These are phyloP conservation scores for Colletotrichum orchidophilum DNA, from an alignment of 2,329 filamentous ascomycete species.

Conservation along the genomic window DNA sequence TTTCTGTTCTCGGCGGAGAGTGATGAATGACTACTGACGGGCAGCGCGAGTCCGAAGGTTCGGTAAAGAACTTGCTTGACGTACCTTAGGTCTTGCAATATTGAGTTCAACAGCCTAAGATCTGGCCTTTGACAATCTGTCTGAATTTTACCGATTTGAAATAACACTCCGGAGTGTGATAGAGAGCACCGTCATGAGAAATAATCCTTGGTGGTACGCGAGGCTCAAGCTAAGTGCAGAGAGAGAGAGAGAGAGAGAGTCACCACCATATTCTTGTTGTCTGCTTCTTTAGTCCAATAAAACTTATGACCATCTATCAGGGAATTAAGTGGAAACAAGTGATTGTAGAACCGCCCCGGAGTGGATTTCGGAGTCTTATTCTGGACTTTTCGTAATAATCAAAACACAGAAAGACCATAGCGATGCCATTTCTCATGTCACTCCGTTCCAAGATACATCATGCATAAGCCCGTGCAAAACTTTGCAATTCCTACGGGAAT, in stretches of 20 bases:
- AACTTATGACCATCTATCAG: no score
- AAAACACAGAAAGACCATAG: background rate
- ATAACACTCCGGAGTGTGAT: background rate
- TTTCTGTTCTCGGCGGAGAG: background rate
- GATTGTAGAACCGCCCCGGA: background rate
- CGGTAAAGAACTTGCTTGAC: background rate
- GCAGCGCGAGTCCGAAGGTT: background rate
- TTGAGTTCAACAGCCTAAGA: background rate
- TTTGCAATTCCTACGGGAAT: constrained; percentile 4
- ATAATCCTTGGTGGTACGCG: background rate
- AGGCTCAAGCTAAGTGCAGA: background rate
- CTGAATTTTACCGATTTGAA: background rate
- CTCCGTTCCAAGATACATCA: background rate
- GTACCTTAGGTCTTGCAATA: background rate
- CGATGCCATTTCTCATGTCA: background rate
- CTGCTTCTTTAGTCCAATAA: no score
- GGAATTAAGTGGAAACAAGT: background rate
- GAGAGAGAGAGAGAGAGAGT: no score
- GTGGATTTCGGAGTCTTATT: background rate
- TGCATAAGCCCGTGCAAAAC: background rate
- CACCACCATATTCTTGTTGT: no score
- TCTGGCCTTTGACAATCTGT: background rate
- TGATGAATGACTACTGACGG: background rate
- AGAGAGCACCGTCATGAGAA: no score
- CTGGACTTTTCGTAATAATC: background rate